Evolutionary conservation across 2,329 filamentous ascomycete species (phyloP), one percentile per base, ranked within the genome.

Genomic region (Sphaceloma murrayae): DNA sequence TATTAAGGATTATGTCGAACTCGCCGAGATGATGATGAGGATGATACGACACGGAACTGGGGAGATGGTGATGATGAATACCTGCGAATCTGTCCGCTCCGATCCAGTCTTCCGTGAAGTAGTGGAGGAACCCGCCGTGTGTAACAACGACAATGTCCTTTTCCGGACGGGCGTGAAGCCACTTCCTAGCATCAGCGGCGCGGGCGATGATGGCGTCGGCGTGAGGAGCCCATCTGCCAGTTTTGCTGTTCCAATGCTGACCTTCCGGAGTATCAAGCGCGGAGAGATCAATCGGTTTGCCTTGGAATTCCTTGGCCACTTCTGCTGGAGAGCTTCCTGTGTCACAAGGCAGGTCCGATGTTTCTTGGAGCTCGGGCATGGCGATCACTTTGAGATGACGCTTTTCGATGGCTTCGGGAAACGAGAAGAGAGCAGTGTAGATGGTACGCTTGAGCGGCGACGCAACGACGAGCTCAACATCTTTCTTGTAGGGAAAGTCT

Each of bases 371-470:
- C 50, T 83, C 77, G 0, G 85, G 85, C 9, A 91, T 65, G 1
- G 80, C 78, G 18, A 82, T 63, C 42, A 93, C 59, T 32, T 66
- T 72, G 45, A 72, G 58, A 3, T 66, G 64, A 45, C 64, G 63
- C 7, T 58, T 54, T 16, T 68, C 55, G 42, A 76, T 69, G 1
- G 67, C 69, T 0, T 75, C 67, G 13, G 70, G 72, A 61, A 94
- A 93, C 34, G 76, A 73, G 44, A 77, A 65, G 21, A 86, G 69
- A 24, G 82, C 80, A 2, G 87, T 94, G 63, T 85, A 77, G 34
- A 94, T 70, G 2, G 87, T 93, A 49, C 87, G 78, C 40, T 81
- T 79, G 52, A 94, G 72, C 4, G 87, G 86, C 1, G 85, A 91
- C 29, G 85, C 78, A 16, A 87, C 73, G 9, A 94, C 72, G 53